A percentile compares a stretch with the other conserved stretches of the same genome.
Evolutionary conservation across 179 eudicot genomes (phyloP).

Genomic region (Vitellaria paradoxa): DNA sequence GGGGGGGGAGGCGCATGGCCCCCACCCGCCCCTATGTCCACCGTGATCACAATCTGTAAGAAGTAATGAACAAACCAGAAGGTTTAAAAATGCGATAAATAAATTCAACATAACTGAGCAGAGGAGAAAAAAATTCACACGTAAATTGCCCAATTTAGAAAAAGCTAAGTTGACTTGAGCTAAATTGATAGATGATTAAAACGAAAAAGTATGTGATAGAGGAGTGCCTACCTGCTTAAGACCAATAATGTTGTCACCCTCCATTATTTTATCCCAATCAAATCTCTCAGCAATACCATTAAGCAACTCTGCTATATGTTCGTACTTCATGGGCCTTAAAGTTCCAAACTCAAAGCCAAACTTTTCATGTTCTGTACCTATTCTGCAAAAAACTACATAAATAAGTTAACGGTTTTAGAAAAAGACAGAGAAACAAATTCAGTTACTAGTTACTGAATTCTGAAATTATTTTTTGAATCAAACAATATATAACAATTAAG

Average conservation of each 20-base stretch:
- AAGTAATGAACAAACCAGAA: neutral
- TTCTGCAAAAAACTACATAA: slow-evolving; percentile 44
- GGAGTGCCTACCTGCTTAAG: slow-evolving; percentile 98
- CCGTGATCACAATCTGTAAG: too few relatives aligned
- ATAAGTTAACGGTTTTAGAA: neutral
- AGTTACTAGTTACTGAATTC: neutral
- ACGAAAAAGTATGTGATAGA: too few relatives aligned
- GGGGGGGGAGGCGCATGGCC: too few relatives aligned
- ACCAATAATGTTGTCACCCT: slow-evolving; percentile 91
- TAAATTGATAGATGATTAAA: neutral
- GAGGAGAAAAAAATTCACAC: too few relatives aligned
- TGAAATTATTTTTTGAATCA: neutral
- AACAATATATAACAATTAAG: neutral
- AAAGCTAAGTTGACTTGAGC: too few relatives aligned
- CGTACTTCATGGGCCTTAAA: slow-evolving; percentile 81
- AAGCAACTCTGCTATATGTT: slow-evolving; percentile 86
- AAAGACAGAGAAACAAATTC: neutral
- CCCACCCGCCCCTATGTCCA: too few relatives aligned
- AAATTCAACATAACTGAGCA: too few relatives aligned
- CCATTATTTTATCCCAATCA: slow-evolving; percentile 97
- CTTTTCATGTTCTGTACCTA: slow-evolving; percentile 99
- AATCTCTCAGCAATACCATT: slow-evolving; percentile 92
- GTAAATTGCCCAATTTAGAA: too few relatives aligned
- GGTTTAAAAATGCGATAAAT: too few relatives aligned
- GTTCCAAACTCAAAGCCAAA: slow-evolving; percentile 89